phyloP scores from a whole-genome alignment of 2,329 filamentous ascomycete species.

The Trichoderma sp. region DNA sequence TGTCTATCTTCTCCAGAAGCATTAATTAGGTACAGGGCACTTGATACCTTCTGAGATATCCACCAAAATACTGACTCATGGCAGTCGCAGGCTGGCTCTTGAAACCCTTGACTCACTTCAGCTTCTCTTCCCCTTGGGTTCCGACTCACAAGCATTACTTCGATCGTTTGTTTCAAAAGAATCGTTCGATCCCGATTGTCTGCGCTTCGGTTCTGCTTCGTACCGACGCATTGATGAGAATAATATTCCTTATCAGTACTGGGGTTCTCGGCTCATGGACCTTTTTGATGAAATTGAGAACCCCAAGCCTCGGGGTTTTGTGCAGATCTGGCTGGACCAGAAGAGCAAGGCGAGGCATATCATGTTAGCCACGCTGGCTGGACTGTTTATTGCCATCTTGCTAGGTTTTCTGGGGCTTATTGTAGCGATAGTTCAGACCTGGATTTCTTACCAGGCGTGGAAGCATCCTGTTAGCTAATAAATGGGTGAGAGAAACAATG shows the following conservation, averaged over 20 bases:
- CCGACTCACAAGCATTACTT: neutral
- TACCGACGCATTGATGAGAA: neutral
- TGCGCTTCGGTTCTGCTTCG: neutral
- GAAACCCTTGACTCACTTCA: neutral
- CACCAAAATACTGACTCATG: neutral
- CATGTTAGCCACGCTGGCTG: neutral
- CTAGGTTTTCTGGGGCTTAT: neutral
- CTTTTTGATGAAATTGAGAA: neutral
- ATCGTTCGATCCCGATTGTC: neutral
- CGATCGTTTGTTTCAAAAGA: neutral
- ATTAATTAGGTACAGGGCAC: neutral
- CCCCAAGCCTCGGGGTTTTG: neutral
- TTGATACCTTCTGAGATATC: neutral
- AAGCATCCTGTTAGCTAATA: neutral
- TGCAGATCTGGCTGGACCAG: neutral
- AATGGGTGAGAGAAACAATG: neutral
- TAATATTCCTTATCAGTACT: neutral
- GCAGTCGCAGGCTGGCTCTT: neutral
- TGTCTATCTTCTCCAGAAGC: neutral
- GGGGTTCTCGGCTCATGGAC: neutral
- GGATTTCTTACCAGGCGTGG: neutral
- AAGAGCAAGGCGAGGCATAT: neutral
- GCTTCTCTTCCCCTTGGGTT: neutral
- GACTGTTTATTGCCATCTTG: too few species aligned
- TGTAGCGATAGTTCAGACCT: neutral